Evolutionary conservation across 2,329 filamentous ascomycete species (phyloP).

Genomic region (Aureobasidium sp.): DNA sequence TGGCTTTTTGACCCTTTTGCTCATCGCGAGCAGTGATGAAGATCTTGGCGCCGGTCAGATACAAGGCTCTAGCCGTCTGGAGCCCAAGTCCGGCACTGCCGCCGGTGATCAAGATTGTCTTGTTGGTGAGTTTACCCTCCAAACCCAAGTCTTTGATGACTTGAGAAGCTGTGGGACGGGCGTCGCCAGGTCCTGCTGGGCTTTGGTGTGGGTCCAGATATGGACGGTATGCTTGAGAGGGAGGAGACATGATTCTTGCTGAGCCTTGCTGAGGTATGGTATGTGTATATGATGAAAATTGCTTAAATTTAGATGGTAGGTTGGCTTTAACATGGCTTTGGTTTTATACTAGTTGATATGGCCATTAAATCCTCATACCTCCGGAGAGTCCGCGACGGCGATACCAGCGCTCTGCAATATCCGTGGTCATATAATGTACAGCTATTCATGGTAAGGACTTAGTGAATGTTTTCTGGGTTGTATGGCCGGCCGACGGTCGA

Average conservation of each 20-base stretch:
- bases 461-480: neutral
- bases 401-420: neutral
- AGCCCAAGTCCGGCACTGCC: constrained; percentile 39
- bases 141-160: constrained; percentile 25
- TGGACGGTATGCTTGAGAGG: neutral
- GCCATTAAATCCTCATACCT: neutral
- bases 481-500: neutral
- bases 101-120: constrained; percentile 41
- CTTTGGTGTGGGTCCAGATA: neutral
- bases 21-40: constrained; percentile 33
- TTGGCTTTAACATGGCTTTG: neutral
- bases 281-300: too few species aligned
- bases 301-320: neutral
- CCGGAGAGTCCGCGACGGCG: neutral
- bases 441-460: neutral
- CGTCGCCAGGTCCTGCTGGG: neutral
- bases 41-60: constrained; percentile 39
- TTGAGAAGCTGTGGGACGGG: constrained; percentile 22
- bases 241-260: neutral
- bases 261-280: neutral
- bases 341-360: neutral
- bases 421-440: neutral
- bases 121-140: constrained; percentile 30
- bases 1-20: neutral
- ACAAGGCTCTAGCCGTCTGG: constrained; percentile 41